Conservation (phyloP, 1,284 basidiomycete species). For the Marasmius oreades region DNA sequence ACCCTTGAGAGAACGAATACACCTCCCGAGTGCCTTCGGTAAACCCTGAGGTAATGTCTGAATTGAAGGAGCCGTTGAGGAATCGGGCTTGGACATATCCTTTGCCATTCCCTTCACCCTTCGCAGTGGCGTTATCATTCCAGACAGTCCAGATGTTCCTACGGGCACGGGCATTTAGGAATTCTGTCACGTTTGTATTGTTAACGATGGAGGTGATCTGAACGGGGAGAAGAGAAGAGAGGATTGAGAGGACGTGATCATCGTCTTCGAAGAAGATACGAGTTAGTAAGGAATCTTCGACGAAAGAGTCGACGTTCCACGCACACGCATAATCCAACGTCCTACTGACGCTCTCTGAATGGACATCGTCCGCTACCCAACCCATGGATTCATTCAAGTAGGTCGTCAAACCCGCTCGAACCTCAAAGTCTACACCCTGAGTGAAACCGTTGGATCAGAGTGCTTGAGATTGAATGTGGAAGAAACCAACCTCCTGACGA, state of each 20-base stretch:
- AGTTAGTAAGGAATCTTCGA: not conserved
- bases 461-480: not conserved
- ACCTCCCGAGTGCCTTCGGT: conserved; percentile 77
- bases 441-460: conserved; percentile 5
- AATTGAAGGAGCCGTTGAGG: not conserved
- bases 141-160: conserved; percentile 62
- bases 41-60: conserved; percentile 31
- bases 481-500: conserved; percentile 57
- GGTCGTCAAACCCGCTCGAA: conserved; percentile 71
- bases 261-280: conserved; percentile 54
- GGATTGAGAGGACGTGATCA: conserved; percentile 68
- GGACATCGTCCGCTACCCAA: conserved; percentile 78
- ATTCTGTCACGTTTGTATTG: conserved; percentile 37
- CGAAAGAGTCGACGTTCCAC: conserved; percentile 20
- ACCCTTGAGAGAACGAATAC: conserved; percentile 76
- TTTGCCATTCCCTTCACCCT: conserved; percentile 1
- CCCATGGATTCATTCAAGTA: conserved; percentile 56
- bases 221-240: conserved; percentile 37
- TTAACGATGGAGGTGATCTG: not conserved
- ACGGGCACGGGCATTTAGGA: conserved; percentile 55
- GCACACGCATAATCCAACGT: conserved; percentile 78
- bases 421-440: conserved; percentile 77
- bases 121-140: conserved; percentile 47
- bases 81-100: conserved; percentile 67
- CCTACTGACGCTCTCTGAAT: conserved; percentile 75